Evolutionary conservation across 2,329 filamentous ascomycete genomes (phyloP).

Genomic region (Sporothrix humicola): DNA sequence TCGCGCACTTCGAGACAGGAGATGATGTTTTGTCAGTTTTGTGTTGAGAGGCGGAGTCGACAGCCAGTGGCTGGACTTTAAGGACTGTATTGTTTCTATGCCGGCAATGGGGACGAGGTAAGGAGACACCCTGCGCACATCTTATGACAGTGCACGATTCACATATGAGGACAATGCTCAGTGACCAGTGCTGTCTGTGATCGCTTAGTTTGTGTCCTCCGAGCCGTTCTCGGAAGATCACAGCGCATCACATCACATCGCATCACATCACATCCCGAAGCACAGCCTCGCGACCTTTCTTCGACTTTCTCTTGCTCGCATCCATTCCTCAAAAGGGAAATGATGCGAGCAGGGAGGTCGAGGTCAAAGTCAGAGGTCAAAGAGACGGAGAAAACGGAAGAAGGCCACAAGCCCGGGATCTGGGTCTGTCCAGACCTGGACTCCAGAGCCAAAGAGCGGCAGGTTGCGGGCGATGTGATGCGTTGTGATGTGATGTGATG

Average conservation of each 20-base stretch:
- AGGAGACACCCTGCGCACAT: slow-evolving; percentile 12
- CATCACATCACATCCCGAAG: not conserved
- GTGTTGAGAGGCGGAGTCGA: not conserved
- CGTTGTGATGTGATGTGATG: not conserved
- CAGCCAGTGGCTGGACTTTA: too few species aligned
- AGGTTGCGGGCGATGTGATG: not conserved
- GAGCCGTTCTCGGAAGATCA: not conserved
- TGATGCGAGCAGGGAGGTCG: not conserved
- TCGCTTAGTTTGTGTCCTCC: not conserved
- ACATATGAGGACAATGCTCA: not conserved
- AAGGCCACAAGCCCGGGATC: not conserved
- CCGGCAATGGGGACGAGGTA: not conserved
- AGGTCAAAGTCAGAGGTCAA: too few species aligned
- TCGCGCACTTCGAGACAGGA: slow-evolving; percentile 8
- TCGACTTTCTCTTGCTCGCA: not conserved
- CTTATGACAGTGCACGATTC: not conserved
- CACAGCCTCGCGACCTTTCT: not conserved
- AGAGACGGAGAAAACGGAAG: too few species aligned
- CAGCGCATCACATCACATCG: not conserved
- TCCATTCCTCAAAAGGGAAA: not conserved
- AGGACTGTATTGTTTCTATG: not conserved
- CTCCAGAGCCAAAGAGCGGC: not conserved
- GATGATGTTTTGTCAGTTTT: not conserved
- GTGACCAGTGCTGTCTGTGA: too few species aligned
- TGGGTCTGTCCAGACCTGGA: not conserved